Evolutionary conservation across 805 yeast species (phyloP).

Genomic region (Huiozyma naganishii): DNA sequence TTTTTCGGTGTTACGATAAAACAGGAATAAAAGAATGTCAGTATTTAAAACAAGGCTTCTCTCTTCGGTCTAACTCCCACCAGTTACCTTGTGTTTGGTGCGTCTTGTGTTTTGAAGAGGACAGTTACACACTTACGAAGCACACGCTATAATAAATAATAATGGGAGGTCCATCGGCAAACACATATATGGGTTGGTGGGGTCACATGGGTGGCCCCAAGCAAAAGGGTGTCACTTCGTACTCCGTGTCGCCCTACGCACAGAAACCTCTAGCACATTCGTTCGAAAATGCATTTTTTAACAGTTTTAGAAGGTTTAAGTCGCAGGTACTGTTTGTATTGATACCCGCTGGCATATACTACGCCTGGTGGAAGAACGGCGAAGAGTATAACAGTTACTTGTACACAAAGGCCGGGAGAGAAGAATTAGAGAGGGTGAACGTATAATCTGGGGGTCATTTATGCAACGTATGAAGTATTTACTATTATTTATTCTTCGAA

Average conservation of each 20-base stretch:
- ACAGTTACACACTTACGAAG: no score
- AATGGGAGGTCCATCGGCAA: slow-evolving; percentile 68
- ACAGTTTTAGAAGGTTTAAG: slow-evolving; percentile 88
- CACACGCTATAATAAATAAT: not conserved
- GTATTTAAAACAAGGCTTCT: no score
- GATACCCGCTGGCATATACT: slow-evolving; percentile 69
- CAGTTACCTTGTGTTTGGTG: no score
- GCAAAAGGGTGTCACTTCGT: slow-evolving; percentile 77
- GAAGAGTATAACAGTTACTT: slow-evolving; percentile 86
- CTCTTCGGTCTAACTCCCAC: no score
- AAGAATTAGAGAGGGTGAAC: slow-evolving; percentile 65
- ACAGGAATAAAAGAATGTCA: no score
- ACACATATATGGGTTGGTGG: slow-evolving; percentile 95
- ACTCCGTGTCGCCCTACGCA: slow-evolving; percentile 88
- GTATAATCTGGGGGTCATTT: not conserved
- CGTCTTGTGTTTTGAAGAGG: no score
- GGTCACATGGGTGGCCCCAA: slow-evolving; percentile 80
- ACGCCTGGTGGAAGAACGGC: slow-evolving; percentile 80
- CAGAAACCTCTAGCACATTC: slow-evolving; percentile 86
- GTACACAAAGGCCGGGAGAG: slow-evolving; percentile 96
- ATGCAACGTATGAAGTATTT: no score
- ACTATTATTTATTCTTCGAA: slow-evolving; percentile 5
- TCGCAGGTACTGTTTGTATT: slow-evolving; percentile 69
- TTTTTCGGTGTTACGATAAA: no score
- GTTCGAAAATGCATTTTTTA: slow-evolving; percentile 77